Evolutionary conservation across 1,139 yeast genomes (phyloP).

Genomic region (Saccharomycopsis hybrid): DNA sequence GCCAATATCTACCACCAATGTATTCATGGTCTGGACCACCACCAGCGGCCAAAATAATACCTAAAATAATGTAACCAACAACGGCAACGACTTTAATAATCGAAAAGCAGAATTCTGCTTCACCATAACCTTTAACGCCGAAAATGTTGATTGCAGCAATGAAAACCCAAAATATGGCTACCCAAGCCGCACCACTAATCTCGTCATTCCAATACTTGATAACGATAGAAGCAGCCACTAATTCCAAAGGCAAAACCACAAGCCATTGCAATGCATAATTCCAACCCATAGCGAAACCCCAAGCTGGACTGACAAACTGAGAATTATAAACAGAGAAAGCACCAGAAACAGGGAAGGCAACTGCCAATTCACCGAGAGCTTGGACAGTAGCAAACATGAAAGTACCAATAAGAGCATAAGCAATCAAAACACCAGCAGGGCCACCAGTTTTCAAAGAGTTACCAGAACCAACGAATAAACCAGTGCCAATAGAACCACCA

Average conservation of each 20-base stretch:
- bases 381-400: conserved; percentile 63
- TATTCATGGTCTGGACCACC: conserved; percentile 49
- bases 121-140: conserved; percentile 58
- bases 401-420: conserved; percentile 42
- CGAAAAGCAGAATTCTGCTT: conserved; percentile 59
- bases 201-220: conserved; percentile 57
- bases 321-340: conserved; percentile 65
- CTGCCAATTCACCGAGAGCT: conserved; percentile 62
- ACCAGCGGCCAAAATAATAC: conserved; percentile 57
- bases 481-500: conserved; percentile 80
- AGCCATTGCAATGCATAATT: conserved; percentile 68
- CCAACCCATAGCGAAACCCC: conserved; percentile 74
- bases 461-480: conserved; percentile 56
- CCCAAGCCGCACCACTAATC: conserved; percentile 62
- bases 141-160: conserved; percentile 51
- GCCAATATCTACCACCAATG: conserved; percentile 54
- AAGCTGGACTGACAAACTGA: conserved; percentile 59
- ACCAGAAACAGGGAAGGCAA: conserved; percentile 62
- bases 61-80: conserved; percentile 62
- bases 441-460: conserved; percentile 59
- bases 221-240: conserved; percentile 66
- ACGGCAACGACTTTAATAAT: conserved; percentile 56
- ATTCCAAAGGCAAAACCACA: conserved; percentile 60
- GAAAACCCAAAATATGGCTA: conserved; percentile 51
- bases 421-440: conserved; percentile 58